Evolutionary conservation across 768 basidiomycete species (phyloP), one percentile per base, ranked within the genome.

Genomic region (Tricholoma matsutake): DNA sequence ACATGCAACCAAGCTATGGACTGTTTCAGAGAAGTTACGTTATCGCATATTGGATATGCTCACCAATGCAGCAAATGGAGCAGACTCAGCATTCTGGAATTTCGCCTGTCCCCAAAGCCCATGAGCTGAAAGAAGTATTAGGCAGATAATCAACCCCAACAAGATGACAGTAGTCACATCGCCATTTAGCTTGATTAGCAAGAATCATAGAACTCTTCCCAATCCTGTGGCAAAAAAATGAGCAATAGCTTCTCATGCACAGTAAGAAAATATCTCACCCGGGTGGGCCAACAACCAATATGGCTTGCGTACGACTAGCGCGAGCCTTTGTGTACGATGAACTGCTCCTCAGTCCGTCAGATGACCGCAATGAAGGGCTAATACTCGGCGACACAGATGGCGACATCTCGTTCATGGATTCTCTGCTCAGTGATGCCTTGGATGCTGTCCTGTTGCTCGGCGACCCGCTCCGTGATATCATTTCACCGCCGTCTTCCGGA

Each of bases 41-140:
- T 47, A 16, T 20, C 4, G 25, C 8, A 34, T 34, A 11, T n/a
- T 25, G 31, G 11, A 14, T 47, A n/a, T 11, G 35, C 63, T 61
- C 43, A 67, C 68, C 51, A 91, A 69, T 0, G 87, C 85, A 13
- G 85, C 79, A 68, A 89, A 91, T 14, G 89, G 89, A 3, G 87
- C 85, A 2, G 86, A 82, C 57, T 87, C 84, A 6, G 79, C 77
- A 54, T 76, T 81, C 64, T 87, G 84, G 63, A 89, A 89, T 72
- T 89, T 89, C 6, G 88, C 87, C 63, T 89, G 87, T 13, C 88
- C 88, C 88, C 88, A 91, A 5, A 89, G 78, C 4, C 88, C 88
- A 64, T 88, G 87, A 20, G 81, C 83, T 85, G 54, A 54, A 29
- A 47, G 32, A 62, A 28, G 6, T 11, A 62, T 35, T 54, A 64